Base-by-base conservation (phyloP, 495 filamentous ascomycete species). In the Aspergillus funiculosus region DNA sequence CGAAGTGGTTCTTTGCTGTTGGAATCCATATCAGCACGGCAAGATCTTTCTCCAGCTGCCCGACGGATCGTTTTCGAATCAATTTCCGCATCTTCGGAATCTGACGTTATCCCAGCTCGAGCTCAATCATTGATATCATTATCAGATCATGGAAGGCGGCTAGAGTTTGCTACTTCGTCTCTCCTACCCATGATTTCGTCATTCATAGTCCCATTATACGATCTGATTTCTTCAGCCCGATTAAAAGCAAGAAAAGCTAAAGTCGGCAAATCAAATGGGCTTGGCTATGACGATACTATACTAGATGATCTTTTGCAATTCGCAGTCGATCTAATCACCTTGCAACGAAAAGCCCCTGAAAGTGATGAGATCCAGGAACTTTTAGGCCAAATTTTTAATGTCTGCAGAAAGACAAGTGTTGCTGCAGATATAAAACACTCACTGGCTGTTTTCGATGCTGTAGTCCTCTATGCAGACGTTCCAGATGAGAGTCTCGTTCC, bases 401-500 rank as follows among this genome's bases (percentile, higher is more conserved):
- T 94, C 9, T 92, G 86, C 72, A 79, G 73, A 50, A 82, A 78
- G 43, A 94, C 91, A 1, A 85, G 78, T 26, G 71, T 81, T 29
- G 76, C 81, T 15, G 71, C 72, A 15, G 90, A 95, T 53, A 78
- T 96, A 52, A 79, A 80, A 39, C 79, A 82, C 29, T 85, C 85
- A 21, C 76, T 94, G 51, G 66, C 76, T 29, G 73, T 95, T 21
- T 80, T 98, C 45, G 81, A 94, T 58, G 77, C 82, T 26, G 74
- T 95, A 21, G 82, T 87, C 42, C 85, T 83, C 2, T 94, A 88
- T 63, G 79, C 82, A 25, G 74, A 83, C 52, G 79, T 95, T 13
- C 89, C 89, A 5, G 76, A 72, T 32, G 59, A 65, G 46, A 81
- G 78, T 50, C 75, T 95, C 15, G 68, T 75, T 51, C 71, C 74